Conservation (phyloP, 176 grass and related monocot species). For the Eleusine indica region DNA sequence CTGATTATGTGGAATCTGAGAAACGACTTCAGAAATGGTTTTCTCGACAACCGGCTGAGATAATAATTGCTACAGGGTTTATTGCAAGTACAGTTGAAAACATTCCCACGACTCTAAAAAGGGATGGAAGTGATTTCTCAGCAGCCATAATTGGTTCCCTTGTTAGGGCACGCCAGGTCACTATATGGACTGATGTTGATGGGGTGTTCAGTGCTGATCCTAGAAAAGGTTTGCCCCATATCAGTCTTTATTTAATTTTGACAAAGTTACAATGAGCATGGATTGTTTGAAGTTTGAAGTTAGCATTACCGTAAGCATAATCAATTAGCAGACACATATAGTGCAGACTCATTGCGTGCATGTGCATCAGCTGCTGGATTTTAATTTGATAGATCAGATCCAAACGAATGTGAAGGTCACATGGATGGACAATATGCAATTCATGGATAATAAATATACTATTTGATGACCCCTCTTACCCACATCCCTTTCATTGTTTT, state of each 20-base stretch:
- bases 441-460: not conserved
- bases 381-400: slow-evolving; percentile 2
- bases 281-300: not conserved
- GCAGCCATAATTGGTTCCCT: slow-evolving; percentile 92
- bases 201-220: slow-evolving; percentile 98
- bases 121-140: slow-evolving; percentile 98
- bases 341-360: not conserved
- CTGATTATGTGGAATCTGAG: slow-evolving; percentile 84
- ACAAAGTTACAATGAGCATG: not conserved
- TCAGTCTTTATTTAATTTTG: slow-evolving; percentile 19
- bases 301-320: not conserved
- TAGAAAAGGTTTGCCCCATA: slow-evolving; percentile 83
- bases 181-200: slow-evolving; percentile 99
- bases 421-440: not conserved
- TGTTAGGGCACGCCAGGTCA: slow-evolving; percentile 76
- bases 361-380: slow-evolving; percentile 21
- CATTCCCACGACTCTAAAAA: slow-evolving; percentile 90
- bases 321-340: not conserved
- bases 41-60: slow-evolving; percentile 59
- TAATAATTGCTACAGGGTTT: slow-evolving; percentile 93
- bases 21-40: slow-evolving; percentile 90
- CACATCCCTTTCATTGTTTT: slow-evolving; percentile 3
- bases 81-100: slow-evolving; percentile 82
- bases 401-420: slow-evolving; percentile 6
- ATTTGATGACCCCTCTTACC: not conserved